phyloP scores from a whole-genome alignment of 306 rosid species.

The Vicia sativa region DNA sequence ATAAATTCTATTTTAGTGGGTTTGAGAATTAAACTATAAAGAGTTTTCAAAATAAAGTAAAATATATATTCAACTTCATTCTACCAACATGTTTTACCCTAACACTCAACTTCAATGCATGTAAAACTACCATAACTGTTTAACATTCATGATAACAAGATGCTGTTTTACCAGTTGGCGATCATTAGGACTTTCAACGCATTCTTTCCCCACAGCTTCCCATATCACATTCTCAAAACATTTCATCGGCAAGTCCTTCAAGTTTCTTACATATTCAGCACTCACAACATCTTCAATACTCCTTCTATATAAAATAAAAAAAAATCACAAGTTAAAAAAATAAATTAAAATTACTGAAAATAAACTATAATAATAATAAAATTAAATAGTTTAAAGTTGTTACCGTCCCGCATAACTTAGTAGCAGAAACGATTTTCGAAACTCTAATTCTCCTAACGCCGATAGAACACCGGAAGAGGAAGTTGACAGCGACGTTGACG shows the following conservation, averaged over 20 bases:
- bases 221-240: conserved; percentile 56
- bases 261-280: conserved; percentile 45
- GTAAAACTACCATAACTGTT: neutral
- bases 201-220: conserved; percentile 45
- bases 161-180: conserved; percentile 55
- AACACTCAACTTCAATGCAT: no score
- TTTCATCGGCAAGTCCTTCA: conserved; percentile 51
- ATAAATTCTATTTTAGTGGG: no score
- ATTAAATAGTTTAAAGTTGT: neutral
- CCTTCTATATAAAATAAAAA: conserved; percentile 18
- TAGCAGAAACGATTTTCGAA: conserved; percentile 65
- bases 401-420: conserved; percentile 67
- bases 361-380: no score
- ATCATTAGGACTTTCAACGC: conserved; percentile 9
- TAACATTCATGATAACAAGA: conserved; percentile 11
- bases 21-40: no score
- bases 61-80: no score
- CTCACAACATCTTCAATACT: conserved; percentile 38
- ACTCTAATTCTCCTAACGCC: conserved; percentile 78
- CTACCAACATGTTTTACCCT: no score
- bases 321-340: conserved; percentile 1
- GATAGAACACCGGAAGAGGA: neutral
- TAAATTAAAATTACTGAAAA: no score
- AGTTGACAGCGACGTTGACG: neutral
- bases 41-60: no score